A percentile compares a stretch with the other conserved stretches of the same genome.
Evolutionary conservation across 345 rosid species (phyloP).

Genomic region (Nephelium lappaceum): DNA sequence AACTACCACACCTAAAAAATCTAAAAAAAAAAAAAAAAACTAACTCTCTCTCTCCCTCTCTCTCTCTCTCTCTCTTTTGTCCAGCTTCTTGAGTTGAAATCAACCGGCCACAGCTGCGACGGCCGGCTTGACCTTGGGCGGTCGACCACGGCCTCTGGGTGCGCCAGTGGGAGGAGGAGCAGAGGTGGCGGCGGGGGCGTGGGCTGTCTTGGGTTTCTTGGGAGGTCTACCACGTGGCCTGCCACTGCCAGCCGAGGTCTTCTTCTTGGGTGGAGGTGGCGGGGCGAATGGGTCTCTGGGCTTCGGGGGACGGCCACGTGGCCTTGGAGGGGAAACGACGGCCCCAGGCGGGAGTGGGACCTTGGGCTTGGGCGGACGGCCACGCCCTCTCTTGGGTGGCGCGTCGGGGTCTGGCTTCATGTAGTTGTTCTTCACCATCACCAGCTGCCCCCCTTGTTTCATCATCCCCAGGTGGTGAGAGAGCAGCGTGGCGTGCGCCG

Average conservation of each 20-base stretch:
- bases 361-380: conserved; percentile 85
- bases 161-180: conserved; percentile 20
- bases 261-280: conserved; percentile 26
- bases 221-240: conserved; percentile 79
- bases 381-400: conserved; percentile 89
- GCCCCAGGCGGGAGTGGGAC: conserved; percentile 26
- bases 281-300: conserved; percentile 50
- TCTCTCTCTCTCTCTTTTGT: neutral
- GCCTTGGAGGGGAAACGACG: conserved; percentile 47
- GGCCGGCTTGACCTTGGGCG: conserved; percentile 77
- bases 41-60: conserved; percentile 7
- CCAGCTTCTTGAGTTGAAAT: conserved; percentile 5
- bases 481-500: conserved; percentile 61
- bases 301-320: conserved; percentile 81
- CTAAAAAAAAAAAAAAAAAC: conserved; percentile 11
- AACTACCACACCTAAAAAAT: conserved; percentile 23
- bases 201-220: conserved; percentile 46
- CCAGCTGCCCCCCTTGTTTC: conserved; percentile 65
- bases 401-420: conserved; percentile 71
- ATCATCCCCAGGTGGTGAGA: conserved; percentile 65
- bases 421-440: conserved; percentile 70
- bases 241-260: conserved; percentile 28
- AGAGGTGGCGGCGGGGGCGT: conserved; percentile 7
- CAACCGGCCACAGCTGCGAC: conserved; percentile 70
- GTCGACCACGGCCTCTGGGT: conserved; percentile 75